Conservation (phyloP, 345 rosid genomes). For the Turnera subulata region DNA sequence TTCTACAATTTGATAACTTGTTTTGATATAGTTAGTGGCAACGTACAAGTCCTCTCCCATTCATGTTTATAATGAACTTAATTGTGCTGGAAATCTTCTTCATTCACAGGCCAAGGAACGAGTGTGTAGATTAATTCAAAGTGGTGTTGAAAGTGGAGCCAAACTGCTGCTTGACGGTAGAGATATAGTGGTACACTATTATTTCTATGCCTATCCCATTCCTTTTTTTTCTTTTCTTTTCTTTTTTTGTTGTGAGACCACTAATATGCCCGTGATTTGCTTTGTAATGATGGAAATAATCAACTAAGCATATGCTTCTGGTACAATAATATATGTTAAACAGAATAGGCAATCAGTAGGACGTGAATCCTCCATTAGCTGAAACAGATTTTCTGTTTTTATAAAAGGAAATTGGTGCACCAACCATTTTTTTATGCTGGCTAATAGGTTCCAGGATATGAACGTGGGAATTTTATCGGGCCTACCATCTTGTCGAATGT, state of each 20-base stretch:
- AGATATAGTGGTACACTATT: conserved; percentile 55
- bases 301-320: too few relatives aligned
- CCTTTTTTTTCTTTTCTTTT: too few relatives aligned
- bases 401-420: not conserved
- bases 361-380: not conserved
- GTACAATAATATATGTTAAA: too few relatives aligned
- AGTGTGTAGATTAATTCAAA: conserved; percentile 67
- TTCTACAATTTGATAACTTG: not conserved
- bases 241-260: too few relatives aligned
- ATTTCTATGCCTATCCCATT: too few relatives aligned
- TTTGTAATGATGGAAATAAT: too few relatives aligned
- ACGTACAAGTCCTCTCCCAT: not conserved
- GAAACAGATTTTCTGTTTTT: not conserved
- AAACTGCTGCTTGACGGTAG: conserved; percentile 85
- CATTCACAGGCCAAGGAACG: conserved; percentile 84
- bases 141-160: conserved; percentile 82
- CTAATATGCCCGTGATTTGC: too few relatives aligned
- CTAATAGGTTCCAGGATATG: conserved; percentile 85
- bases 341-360: not conserved
- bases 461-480: conserved; percentile 87
- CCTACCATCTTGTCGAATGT: conserved; percentile 88
- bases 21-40: not conserved
- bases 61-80: not conserved
- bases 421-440: conserved; percentile 12
- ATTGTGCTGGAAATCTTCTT: conserved; percentile 2